phyloP scores from a whole-genome alignment of 2,329 filamentous ascomycete genomes.

The Pseudogymnoascus sp. region DNA sequence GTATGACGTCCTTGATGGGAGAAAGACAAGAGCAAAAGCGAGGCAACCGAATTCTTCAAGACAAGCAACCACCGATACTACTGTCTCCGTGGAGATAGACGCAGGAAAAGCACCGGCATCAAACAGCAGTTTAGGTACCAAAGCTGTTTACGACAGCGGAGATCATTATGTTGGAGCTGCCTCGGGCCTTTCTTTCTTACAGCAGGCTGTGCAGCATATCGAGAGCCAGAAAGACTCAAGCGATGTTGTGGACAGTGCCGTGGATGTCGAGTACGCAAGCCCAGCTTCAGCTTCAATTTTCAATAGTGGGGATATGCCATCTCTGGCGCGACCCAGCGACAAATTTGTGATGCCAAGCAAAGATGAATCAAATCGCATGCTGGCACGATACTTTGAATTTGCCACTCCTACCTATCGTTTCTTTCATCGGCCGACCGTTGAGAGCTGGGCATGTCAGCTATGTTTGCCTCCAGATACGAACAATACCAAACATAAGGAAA shows the following conservation, averaged over 20 bases:
- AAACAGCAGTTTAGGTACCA: background rate
- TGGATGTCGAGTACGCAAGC: background rate
- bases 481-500: background rate
- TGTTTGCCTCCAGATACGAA: conserved; percentile 8
- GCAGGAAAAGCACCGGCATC: background rate
- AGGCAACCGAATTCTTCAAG: background rate
- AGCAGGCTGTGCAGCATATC: conserved; percentile 43
- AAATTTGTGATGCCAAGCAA: conserved; percentile 11
- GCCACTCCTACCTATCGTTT: conserved; percentile 52
- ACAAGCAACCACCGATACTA: background rate
- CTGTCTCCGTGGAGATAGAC: background rate
- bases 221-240: conserved; percentile 30
- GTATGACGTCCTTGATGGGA: background rate
- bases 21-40: conserved; percentile 19
- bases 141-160: conserved; percentile 27
- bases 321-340: background rate
- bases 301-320: conserved; percentile 18
- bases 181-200: conserved; percentile 47
- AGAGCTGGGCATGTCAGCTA: conserved; percentile 37
- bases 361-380: conserved; percentile 23
- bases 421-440: conserved; percentile 44
- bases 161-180: conserved; percentile 48
- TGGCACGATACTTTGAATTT: conserved; percentile 50
- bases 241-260: background rate
- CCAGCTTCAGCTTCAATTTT: conserved; percentile 16